These are phyloP conservation scores for Allium sativum DNA, from an alignment of 106 monocot species.

Conservation along the genomic window DNA sequence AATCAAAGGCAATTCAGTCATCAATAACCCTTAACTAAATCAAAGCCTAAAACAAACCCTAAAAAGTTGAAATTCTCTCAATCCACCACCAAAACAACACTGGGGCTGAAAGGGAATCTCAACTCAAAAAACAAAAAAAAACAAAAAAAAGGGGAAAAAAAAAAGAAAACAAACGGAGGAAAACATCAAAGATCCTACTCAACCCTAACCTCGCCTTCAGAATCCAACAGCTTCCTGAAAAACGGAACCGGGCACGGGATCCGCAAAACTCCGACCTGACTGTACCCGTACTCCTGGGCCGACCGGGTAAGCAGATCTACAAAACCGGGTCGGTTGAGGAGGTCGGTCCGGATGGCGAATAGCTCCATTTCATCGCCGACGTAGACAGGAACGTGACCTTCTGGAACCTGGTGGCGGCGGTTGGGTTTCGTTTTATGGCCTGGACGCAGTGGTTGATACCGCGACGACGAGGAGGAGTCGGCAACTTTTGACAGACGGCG, in stretches of 20 bases:
- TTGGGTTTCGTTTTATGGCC: neutral
- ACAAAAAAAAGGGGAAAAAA: neutral
- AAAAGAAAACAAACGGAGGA: neutral
- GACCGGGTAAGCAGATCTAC: slow-evolving; percentile 37
- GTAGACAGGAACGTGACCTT: slow-evolving; percentile 57
- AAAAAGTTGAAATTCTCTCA: no score
- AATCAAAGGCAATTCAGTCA: no score
- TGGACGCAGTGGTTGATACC: slow-evolving; percentile 1
- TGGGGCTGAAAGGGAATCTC: neutral
- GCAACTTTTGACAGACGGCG: slow-evolving; percentile 21
- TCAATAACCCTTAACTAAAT: no score
- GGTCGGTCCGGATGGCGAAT: slow-evolving; percentile 43
- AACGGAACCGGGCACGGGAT: slow-evolving; percentile 50
- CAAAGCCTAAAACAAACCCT: no score
- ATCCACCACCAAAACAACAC: neutral
- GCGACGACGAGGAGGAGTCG: slow-evolving; percentile 9
- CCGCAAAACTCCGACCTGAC: slow-evolving; percentile 43
- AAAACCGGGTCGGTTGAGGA: slow-evolving; percentile 36
- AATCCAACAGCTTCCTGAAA: slow-evolving; percentile 24
- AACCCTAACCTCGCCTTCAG: slow-evolving; percentile 6
- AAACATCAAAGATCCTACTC: slow-evolving; percentile 1
- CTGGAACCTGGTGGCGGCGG: neutral
- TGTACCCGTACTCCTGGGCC: slow-evolving; percentile 66
- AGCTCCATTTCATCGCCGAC: slow-evolving; percentile 73
- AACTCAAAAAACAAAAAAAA: neutral